Evolutionary conservation across 805 yeast genomes (phyloP).

Genomic region (Candida piceae): DNA sequence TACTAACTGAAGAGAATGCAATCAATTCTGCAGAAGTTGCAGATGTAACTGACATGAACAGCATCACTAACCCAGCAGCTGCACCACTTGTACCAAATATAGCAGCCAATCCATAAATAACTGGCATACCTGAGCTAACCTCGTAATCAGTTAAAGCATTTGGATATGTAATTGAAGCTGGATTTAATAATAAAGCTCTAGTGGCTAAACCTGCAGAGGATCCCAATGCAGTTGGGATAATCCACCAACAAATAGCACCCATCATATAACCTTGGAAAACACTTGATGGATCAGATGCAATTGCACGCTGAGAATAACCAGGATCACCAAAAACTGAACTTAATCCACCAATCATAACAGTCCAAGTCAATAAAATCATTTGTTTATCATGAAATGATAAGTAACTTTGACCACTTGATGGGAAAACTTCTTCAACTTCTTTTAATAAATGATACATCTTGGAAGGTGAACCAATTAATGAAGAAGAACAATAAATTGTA

Average conservation of each 20-base stretch:
- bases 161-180: slow-evolving; percentile 39
- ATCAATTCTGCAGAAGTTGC: slow-evolving; percentile 39
- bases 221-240: slow-evolving; percentile 34
- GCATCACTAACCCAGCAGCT: slow-evolving; percentile 34
- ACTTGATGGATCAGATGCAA: slow-evolving; percentile 33
- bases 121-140: slow-evolving; percentile 35
- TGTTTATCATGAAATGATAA: slow-evolving; percentile 29
- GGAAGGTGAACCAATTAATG: slow-evolving; percentile 40
- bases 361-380: slow-evolving; percentile 29
- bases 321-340: slow-evolving; percentile 24
- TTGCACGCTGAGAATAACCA: slow-evolving; percentile 34
- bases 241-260: slow-evolving; percentile 36
- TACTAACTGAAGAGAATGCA: slow-evolving; percentile 35
- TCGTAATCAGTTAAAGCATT: slow-evolving; percentile 31
- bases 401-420: slow-evolving; percentile 29
- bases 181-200: slow-evolving; percentile 29
- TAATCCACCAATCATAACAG: slow-evolving; percentile 57
- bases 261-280: slow-evolving; percentile 32
- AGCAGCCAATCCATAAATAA: slow-evolving; percentile 30
- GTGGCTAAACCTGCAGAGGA: slow-evolving; percentile 33
- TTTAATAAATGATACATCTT: slow-evolving; percentile 37
- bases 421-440: slow-evolving; percentile 29
- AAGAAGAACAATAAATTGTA: slow-evolving; percentile 32
- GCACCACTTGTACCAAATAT: slow-evolving; percentile 39
- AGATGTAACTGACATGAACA: slow-evolving; percentile 40